Evolutionary conservation across 768 basidiomycete species (phyloP).

Genomic region (Chlorophyllum brunneum): DNA sequence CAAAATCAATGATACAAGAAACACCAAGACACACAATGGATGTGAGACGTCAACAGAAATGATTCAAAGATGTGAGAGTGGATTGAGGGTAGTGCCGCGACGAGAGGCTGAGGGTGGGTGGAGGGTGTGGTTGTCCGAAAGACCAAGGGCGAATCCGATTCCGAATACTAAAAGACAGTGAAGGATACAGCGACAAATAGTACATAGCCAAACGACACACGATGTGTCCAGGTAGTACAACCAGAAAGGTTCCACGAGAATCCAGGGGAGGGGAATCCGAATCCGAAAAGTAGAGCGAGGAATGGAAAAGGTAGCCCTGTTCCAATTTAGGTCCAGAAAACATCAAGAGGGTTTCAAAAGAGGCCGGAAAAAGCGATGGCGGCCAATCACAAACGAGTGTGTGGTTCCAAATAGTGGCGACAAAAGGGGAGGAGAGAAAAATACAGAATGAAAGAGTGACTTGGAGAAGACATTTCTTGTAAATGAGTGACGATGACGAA

Average conservation of each 20-base stretch:
- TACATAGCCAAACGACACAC: too few relatives aligned
- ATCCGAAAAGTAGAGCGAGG: neutral
- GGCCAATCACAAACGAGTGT: neutral
- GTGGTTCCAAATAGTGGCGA: neutral
- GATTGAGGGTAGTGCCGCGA: too few relatives aligned
- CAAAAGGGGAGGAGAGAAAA: neutral
- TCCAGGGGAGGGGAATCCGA: neutral
- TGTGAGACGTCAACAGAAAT: neutral
- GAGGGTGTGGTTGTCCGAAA: too few relatives aligned
- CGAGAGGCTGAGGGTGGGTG: too few relatives aligned
- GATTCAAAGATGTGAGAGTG: too few relatives aligned
- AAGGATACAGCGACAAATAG: neutral
- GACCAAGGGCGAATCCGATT: neutral
- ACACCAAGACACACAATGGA: neutral
- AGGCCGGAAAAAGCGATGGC: neutral
- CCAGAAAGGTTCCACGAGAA: neutral
- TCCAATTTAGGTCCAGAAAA: neutral
- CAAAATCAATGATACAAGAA: neutral
- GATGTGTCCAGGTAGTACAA: neutral
- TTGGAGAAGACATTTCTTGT: neutral
- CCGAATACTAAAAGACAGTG: neutral
- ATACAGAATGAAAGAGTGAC: constrained; percentile 7
- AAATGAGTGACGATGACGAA: constrained; percentile 3
- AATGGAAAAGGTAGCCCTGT: neutral
- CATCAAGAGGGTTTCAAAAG: neutral